Percentiles rank a stretch among this genome's conserved stretches.
These are phyloP conservation scores for Paraphaeosphaeria minitans DNA, from an alignment of 2,329 filamentous ascomycete genomes.

Conservation along the genomic window DNA sequence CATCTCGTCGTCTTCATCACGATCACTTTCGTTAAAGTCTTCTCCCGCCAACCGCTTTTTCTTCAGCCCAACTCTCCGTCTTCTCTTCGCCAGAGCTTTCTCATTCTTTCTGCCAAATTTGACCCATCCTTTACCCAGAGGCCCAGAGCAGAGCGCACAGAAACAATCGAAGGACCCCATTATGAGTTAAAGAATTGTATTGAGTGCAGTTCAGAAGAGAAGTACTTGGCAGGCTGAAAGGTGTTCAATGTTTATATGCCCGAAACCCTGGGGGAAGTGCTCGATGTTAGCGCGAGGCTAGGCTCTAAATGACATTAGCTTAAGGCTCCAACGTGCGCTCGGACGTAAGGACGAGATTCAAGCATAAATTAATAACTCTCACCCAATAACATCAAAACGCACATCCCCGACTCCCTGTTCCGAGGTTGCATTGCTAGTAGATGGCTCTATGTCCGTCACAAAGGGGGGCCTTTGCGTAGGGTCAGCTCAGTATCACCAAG, in stretches of 20 bases:
- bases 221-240: background rate
- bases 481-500: no score
- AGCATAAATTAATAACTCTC: background rate
- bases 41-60: constrained; percentile 12
- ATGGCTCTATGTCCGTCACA: no score
- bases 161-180: constrained; percentile 29
- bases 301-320: background rate
- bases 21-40: constrained; percentile 3
- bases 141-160: constrained; percentile 24
- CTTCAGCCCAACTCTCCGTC: constrained; percentile 9
- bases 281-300: background rate
- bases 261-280: background rate
- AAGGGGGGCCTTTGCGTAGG: no score
- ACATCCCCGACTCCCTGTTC: no score
- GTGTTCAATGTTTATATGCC: background rate
- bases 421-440: no score
- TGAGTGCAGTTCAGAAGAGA: background rate
- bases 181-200: background rate
- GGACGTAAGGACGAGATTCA: background rate
- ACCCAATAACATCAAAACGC: no score
- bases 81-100: constrained; percentile 14
- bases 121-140: constrained; percentile 6
- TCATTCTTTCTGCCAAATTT: constrained; percentile 13
- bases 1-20: background rate
- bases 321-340: background rate